Conservation (phyloP, 129 eudicot genomes). For the Flaveria linearis region DNA sequence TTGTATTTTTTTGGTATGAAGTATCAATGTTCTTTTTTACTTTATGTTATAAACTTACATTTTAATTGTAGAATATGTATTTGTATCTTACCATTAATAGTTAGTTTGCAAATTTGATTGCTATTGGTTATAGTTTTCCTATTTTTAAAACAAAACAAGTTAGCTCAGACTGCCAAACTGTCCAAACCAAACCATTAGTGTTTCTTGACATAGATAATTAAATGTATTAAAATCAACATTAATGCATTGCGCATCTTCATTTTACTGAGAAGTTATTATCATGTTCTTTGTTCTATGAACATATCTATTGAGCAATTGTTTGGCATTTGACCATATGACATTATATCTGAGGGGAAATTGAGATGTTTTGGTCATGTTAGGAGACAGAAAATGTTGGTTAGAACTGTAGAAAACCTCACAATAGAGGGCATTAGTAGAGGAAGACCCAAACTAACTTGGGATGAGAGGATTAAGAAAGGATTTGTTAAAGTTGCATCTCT, state of each 20-base stretch:
- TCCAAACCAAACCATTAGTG: not conserved
- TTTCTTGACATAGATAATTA: not conserved
- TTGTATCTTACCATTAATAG: not conserved
- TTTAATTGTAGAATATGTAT: conserved; percentile 4
- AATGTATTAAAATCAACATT: not conserved
- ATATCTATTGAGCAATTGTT: not conserved
- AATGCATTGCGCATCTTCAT: not conserved
- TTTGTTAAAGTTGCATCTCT: too few species aligned
- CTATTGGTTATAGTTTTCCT: not conserved
- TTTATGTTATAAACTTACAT: not conserved
- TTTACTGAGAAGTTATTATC: conserved; percentile 7
- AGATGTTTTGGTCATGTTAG: too few species aligned
- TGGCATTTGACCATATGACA: not conserved
- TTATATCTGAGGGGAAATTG: too few species aligned
- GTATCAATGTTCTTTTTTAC: not conserved
- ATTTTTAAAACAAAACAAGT: not conserved
- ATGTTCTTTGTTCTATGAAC: not conserved
- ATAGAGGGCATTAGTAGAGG: too few species aligned
- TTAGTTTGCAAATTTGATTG: not conserved
- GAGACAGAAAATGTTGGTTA: too few species aligned
- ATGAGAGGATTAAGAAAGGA: too few species aligned
- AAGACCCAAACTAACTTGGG: too few species aligned
- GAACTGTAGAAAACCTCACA: too few species aligned
- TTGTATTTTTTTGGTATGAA: not conserved
- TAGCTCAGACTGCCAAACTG: not conserved